phyloP scores from a whole-genome alignment of 768 basidiomycete genomes.

The Amanita pallidorosea region DNA sequence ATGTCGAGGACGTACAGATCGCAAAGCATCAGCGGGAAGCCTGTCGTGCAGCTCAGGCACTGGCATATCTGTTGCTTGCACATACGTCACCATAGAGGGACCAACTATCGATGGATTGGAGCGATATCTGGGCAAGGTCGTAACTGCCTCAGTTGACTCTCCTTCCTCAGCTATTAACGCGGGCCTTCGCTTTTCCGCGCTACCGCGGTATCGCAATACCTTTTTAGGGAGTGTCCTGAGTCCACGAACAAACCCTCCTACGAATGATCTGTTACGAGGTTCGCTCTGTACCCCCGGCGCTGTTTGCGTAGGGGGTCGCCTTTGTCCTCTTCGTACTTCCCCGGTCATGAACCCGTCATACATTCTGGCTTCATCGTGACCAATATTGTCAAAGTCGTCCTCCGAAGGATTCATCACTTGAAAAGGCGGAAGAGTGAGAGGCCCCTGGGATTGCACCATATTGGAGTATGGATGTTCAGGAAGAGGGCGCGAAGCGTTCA shows the following conservation, averaged over 20 bases:
- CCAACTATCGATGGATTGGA: conserved; percentile 25
- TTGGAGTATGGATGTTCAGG: conserved; percentile 16
- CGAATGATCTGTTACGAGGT: conserved; percentile 18
- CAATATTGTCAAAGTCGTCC: conserved; percentile 1
- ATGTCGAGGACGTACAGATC: conserved; percentile 11
- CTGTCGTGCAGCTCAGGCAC: conserved; percentile 13
- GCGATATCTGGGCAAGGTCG: conserved; percentile 22
- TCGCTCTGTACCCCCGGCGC: not conserved
- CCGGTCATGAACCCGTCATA: conserved; percentile 9
- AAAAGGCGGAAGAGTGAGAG: not conserved
- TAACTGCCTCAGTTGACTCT: conserved; percentile 19
- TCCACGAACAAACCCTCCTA: conserved; percentile 26
- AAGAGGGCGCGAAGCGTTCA: conserved; percentile 18
- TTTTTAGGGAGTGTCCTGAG: conserved; percentile 22
- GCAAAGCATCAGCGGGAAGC: conserved; percentile 9
- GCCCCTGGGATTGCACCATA: conserved; percentile 7
- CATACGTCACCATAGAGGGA: conserved; percentile 22
- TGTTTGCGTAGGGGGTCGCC: conserved; percentile 1
- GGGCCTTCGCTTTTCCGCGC: conserved; percentile 11
- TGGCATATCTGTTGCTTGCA: conserved; percentile 22
- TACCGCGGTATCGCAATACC: conserved; percentile 19
- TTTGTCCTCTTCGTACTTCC: conserved; percentile 9
- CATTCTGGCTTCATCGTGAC: conserved; percentile 3
- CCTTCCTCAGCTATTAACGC: conserved; percentile 18
- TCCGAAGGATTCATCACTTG: conserved; percentile 6